Base-by-base conservation (phyloP, 2,329 filamentous ascomycete species). In the Monilinia fructicola region DNA sequence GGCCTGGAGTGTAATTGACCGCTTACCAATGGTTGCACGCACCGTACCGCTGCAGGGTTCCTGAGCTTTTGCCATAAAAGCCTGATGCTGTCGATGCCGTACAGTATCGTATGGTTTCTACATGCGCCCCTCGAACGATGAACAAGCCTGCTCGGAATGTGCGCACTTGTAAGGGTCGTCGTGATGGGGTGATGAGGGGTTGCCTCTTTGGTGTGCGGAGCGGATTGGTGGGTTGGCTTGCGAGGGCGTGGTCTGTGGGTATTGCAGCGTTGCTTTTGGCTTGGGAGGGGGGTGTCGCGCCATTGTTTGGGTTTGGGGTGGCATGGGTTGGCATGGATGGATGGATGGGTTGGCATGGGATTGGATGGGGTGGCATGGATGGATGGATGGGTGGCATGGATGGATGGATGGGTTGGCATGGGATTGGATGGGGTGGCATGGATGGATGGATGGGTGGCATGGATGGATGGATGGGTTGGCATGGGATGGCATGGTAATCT, bases 41-140 rank as follows among this genome's bases (percentile, higher is more conserved):
- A 50, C 18, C 9, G 28, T 16, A 50, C 18, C 28, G 35, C 46
- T 46, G 62, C 53, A 35, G 44, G n/a, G 52, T 42, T 42, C 11
- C 54, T 60, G 59, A 54, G 42, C 53, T 35, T 35, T 56, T 44
- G 42, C 14, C 56, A 48, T 23, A 35, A 12, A 59, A 48, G 48
- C 56, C 35, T 35, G 56, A 48, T 48, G 42, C 31, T 35, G 31
- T 35, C 6, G 31, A 35, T 35, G n/a, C n/a, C n/a, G n/a, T n/a
- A 35, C 31, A 28, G 40, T 52, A 59, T 38, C 53, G 63, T 50
- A 59, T 59, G 56, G 21, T 59, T 59, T 48, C 21, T 48, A 48
- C 31, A 35, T 35, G 31, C 31, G 31, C 9, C 31, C 31, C 42
- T 38, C 38, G 18, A 40, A 56, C 21, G 40, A 46, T n/a, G 23